Conservation (phyloP, 495 filamentous ascomycete species). For the Aspergillus saccharolyticus region DNA sequence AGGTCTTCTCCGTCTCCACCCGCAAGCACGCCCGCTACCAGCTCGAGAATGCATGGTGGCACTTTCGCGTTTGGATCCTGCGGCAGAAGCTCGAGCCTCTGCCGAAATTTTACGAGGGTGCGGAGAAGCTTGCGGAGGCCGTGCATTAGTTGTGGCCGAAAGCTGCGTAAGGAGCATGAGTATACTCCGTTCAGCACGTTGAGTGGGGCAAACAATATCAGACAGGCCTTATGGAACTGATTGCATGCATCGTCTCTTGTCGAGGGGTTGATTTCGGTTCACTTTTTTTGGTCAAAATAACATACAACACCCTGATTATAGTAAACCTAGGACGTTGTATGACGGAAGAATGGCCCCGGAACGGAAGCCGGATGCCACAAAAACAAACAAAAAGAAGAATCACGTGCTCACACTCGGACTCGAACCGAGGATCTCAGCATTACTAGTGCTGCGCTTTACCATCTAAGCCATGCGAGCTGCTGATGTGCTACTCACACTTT, state of each 20-base stretch:
- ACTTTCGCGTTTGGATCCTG: conserved; percentile 49
- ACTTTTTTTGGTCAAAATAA: too few relatives aligned
- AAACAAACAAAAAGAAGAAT: background rate
- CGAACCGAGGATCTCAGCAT: background rate
- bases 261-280: too few relatives aligned
- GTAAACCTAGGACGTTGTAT: too few relatives aligned
- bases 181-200: too few relatives aligned
- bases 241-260: too few relatives aligned
- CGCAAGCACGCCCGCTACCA: conserved; percentile 46
- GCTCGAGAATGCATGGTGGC: conserved; percentile 43
- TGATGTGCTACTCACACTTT: too few relatives aligned
- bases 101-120: conserved; percentile 40
- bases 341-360: too few relatives aligned
- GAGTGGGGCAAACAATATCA: too few relatives aligned
- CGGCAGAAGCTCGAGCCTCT: conserved; percentile 43
- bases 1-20: conserved; percentile 50
- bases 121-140: conserved; percentile 42
- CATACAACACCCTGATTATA: too few relatives aligned
- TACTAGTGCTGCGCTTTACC: background rate
- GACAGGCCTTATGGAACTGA: too few relatives aligned
- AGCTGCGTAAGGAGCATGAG: too few relatives aligned
- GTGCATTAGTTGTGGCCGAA: conserved; percentile 30
- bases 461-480: background rate
- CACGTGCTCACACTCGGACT: background rate
- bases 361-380: too few relatives aligned